phyloP scores from a whole-genome alignment of 305 asterid species.

The Fraxinus latifolia region DNA sequence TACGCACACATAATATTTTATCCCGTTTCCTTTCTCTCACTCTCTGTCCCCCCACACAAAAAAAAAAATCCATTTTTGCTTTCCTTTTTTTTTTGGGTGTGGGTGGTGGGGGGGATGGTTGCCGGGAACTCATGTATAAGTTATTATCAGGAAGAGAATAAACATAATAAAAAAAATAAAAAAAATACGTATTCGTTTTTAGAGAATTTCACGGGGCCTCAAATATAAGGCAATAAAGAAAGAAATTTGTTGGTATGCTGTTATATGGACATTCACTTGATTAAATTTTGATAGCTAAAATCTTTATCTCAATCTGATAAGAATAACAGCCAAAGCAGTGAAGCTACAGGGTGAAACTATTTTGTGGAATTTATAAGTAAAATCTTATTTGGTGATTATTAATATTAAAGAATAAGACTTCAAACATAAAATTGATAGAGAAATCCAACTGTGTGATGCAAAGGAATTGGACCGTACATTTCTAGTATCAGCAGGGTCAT shows the following conservation, averaged over 20 bases:
- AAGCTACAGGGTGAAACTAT: background rate
- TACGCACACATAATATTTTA: background rate
- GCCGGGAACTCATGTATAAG: background rate
- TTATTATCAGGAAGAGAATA: background rate
- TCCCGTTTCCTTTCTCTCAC: background rate
- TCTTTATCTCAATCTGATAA: background rate
- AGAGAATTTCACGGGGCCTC: background rate
- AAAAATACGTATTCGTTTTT: background rate
- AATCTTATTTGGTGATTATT: constrained; percentile 2
- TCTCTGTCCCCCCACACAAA: too few species aligned
- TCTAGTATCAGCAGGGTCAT: constrained; percentile 52
- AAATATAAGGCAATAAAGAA: background rate
- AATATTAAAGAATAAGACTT: constrained; percentile 2
- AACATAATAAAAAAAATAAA: background rate
- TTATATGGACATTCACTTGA: background rate
- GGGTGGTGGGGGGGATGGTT: background rate
- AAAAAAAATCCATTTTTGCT: background rate
- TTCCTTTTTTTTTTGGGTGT: background rate
- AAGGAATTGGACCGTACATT: constrained; percentile 46
- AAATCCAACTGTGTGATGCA: constrained; percentile 19
- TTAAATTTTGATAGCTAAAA: background rate
- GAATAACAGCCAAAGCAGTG: background rate
- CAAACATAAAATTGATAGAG: constrained; percentile 13
- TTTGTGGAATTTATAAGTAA: background rate
- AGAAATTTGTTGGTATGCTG: background rate